Percentiles rank a stretch among this genome's conserved stretches.
Conservation (phyloP, 768 basidiomycete species). For the Termitomyces sp. region DNA sequence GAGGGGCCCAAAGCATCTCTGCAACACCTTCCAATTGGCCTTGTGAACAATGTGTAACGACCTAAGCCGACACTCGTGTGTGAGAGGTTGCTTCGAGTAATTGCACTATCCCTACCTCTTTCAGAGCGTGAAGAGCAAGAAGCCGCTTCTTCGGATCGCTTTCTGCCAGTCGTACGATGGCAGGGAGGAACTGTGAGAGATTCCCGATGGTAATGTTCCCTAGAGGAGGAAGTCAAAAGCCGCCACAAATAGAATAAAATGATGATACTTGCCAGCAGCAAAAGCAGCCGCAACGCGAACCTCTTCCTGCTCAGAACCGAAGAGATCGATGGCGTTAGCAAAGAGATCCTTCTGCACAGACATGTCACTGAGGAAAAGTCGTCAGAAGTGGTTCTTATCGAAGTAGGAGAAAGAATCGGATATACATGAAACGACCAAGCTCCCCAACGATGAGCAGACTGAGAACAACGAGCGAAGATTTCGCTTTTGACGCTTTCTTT, state of each 20-base stretch:
- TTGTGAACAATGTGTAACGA: slow-evolving; percentile 87
- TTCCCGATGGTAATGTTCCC: slow-evolving; percentile 97
- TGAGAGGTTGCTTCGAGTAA: background rate
- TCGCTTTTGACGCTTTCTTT: slow-evolving; percentile 58
- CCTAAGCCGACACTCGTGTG: slow-evolving; percentile 41
- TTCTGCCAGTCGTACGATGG: slow-evolving; percentile 76
- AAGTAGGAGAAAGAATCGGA: slow-evolving; percentile 14
- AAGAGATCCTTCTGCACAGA: slow-evolving; percentile 80
- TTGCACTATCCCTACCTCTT: slow-evolving; percentile 61
- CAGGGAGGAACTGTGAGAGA: slow-evolving; percentile 80
- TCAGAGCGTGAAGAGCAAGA: slow-evolving; percentile 86
- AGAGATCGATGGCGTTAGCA: slow-evolving; percentile 66
- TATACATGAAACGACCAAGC: slow-evolving; percentile 86
- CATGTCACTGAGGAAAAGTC: slow-evolving; percentile 71
- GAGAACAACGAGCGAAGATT: slow-evolving; percentile 68
- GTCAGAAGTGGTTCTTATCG: background rate
- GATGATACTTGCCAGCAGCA: slow-evolving; percentile 66
- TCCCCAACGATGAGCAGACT: slow-evolving; percentile 91
- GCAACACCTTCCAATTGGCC: slow-evolving; percentile 85
- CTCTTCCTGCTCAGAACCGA: slow-evolving; percentile 80
- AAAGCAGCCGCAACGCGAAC: slow-evolving; percentile 91
- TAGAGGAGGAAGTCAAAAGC: slow-evolving; percentile 22
- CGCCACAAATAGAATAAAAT: background rate
- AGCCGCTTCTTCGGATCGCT: slow-evolving; percentile 77
- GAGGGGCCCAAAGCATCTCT: slow-evolving; percentile 86